phyloP scores from a whole-genome alignment of 1,284 basidiomycete genomes.

The Malassezia yamatoensis region DNA sequence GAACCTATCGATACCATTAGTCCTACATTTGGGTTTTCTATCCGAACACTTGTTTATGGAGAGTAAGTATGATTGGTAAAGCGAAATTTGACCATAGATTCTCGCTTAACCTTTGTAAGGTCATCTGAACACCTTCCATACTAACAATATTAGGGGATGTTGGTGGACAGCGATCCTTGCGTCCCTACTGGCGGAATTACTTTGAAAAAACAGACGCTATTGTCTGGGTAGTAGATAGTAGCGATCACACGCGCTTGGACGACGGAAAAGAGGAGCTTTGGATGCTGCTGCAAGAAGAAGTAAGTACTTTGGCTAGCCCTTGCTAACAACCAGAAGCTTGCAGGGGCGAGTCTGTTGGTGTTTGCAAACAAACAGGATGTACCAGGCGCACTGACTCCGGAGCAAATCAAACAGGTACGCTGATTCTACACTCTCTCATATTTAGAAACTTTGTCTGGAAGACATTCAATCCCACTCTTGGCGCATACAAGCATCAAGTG shows the following conservation, averaged over 20 bases:
- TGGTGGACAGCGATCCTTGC: constrained; percentile 83
- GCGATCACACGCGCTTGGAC: constrained; percentile 73
- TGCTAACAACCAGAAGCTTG: constrained; percentile 59
- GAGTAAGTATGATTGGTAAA: constrained; percentile 57
- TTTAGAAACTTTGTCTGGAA: constrained; percentile 3
- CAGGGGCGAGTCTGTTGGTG: constrained; percentile 85
- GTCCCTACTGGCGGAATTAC: constrained; percentile 98
- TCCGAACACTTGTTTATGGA: constrained; percentile 83
- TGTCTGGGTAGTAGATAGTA: constrained; percentile 96
- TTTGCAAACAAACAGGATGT: constrained; percentile 99
- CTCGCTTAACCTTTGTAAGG: constrained; percentile 81
- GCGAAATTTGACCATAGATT: constrained; percentile 54
- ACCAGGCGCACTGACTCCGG: constrained; percentile 67
- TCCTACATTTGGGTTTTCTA: constrained; percentile 96
- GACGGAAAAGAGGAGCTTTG: constrained; percentile 83
- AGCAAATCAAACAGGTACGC: constrained; percentile 59
- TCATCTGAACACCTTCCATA: not conserved
- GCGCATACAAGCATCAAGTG: constrained; percentile 84
- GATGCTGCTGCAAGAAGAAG: constrained; percentile 77
- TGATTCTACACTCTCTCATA: no score
- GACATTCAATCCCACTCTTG: constrained; percentile 50
- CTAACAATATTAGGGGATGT: constrained; percentile 71
- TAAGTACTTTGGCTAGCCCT: constrained; percentile 50
- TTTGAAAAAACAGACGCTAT: constrained; percentile 97
- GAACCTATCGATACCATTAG: constrained; percentile 62